These are phyloP conservation scores for Dendrobium huoshanense DNA, from an alignment of 106 monocot species.

Conservation along the genomic window DNA sequence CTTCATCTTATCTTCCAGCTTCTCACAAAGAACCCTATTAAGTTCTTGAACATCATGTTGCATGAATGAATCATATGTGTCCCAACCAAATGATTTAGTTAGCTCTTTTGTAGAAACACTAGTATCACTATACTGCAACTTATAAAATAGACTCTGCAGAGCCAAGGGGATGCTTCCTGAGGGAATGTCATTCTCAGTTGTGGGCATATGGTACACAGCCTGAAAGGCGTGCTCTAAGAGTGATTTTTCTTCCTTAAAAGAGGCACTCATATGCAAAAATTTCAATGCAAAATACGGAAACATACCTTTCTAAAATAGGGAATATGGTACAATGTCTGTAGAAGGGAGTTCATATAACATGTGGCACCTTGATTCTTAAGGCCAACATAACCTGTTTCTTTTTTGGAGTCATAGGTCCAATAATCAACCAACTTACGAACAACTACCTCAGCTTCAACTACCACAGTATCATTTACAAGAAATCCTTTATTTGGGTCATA, in stretches of 20 bases:
- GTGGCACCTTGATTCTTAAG: slow-evolving; percentile 76
- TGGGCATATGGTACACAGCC: slow-evolving; percentile 50
- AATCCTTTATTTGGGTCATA: slow-evolving; percentile 57
- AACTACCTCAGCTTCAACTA: slow-evolving; percentile 62
- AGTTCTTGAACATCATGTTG: slow-evolving; percentile 79
- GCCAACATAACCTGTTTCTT: slow-evolving; percentile 70
- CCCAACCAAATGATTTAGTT: slow-evolving; percentile 49
- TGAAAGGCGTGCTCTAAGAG: background rate
- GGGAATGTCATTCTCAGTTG: slow-evolving; percentile 42
- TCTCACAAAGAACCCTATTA: slow-evolving; percentile 65
- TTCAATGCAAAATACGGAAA: background rate
- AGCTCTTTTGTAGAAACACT: slow-evolving; percentile 54
- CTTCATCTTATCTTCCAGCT: slow-evolving; percentile 71
- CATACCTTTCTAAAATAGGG: slow-evolving; percentile 63
- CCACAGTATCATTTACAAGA: slow-evolving; percentile 42
- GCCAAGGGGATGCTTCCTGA: slow-evolving; percentile 38
- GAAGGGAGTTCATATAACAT: slow-evolving; percentile 74
- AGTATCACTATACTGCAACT: slow-evolving; percentile 57
- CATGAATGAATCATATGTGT: slow-evolving; percentile 43
- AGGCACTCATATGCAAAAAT: background rate
- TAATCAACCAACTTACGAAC: slow-evolving; percentile 48
- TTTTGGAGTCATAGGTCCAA: slow-evolving; percentile 65
- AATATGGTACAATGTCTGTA: slow-evolving; percentile 65
- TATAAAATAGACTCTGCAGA: slow-evolving; percentile 47
- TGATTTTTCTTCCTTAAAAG: background rate